Conservation (phyloP, 495 filamentous ascomycete species). For the Tuber borchii region DNA sequence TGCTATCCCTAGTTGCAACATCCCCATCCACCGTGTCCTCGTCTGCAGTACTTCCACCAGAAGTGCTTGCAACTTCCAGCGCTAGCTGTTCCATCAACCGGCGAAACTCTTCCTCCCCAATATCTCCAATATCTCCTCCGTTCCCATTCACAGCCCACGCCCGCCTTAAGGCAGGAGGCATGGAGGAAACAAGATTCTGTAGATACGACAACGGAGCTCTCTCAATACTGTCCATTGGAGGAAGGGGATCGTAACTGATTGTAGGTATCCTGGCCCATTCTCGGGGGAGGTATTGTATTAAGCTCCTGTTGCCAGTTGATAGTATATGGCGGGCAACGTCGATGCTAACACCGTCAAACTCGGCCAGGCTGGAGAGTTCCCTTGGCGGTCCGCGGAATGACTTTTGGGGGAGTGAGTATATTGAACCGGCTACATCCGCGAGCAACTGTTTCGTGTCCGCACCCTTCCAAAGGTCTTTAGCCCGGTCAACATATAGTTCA, state of each 20-base stretch:
- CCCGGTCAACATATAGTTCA: conserved; percentile 68
- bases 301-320: conserved; percentile 54
- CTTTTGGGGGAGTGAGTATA: conserved; percentile 40
- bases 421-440: conserved; percentile 61
- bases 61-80: not conserved
- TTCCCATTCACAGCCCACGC: not conserved
- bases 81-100: not conserved
- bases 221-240: not conserved
- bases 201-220: not conserved
- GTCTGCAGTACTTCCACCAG: not conserved
- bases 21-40: not conserved
- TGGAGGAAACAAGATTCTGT: not conserved
- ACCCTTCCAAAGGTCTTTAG: conserved; percentile 87
- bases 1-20: not conserved
- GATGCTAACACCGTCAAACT: conserved; percentile 51
- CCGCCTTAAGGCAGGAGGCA: not conserved
- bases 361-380: conserved; percentile 44
- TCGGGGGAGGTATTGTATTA: not conserved
- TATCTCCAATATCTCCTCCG: not conserved
- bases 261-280: not conserved
- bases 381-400: conserved; percentile 25
- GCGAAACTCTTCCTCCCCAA: not conserved
- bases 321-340: conserved; percentile 73
- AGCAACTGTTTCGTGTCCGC: conserved; percentile 65
- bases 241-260: not conserved